These are phyloP conservation scores for Monosporascus sp. DNA, from an alignment of 2,329 filamentous ascomycete genomes.

Conservation along the genomic window DNA sequence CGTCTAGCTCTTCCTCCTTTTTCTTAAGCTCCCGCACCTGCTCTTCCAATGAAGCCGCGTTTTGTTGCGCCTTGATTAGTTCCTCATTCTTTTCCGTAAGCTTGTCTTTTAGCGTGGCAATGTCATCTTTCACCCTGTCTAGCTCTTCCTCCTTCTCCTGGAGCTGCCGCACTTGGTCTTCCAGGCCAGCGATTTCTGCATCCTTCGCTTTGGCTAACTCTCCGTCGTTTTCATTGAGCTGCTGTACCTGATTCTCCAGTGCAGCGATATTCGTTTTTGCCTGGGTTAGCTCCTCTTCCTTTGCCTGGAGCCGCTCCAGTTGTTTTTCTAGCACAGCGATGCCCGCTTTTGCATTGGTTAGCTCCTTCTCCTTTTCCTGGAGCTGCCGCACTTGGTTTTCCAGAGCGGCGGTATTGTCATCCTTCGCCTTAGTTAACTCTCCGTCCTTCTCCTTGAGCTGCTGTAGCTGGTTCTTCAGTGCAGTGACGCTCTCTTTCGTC, in stretches of 20 bases:
- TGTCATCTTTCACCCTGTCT: not conserved
- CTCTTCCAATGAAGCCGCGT: not conserved
- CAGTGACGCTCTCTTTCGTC: no score
- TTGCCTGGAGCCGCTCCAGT: no score
- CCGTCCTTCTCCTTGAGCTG: no score
- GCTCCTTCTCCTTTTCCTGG: not conserved
- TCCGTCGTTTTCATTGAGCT: no score
- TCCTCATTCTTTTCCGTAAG: not conserved
- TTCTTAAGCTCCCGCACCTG: not conserved
- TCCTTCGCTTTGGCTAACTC: not conserved
- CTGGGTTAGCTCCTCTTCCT: no score
- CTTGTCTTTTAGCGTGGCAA: not conserved
- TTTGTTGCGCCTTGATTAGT: not conserved
- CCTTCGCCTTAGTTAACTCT: not conserved
- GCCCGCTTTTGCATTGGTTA: not conserved
- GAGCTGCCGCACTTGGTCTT: not conserved
- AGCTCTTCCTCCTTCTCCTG: not conserved
- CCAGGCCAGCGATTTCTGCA: not conserved
- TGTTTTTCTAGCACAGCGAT: not conserved
- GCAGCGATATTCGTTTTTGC: no score
- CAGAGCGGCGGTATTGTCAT: not conserved
- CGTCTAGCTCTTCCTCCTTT: not conserved
- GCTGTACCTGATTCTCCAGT: no score
- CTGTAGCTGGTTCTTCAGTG: no score
- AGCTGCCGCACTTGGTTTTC: not conserved